Percentiles rank a stretch among this genome's conserved stretches.
phyloP scores from a whole-genome alignment of 768 basidiomycete genomes.

The Mycena chlorophos region DNA sequence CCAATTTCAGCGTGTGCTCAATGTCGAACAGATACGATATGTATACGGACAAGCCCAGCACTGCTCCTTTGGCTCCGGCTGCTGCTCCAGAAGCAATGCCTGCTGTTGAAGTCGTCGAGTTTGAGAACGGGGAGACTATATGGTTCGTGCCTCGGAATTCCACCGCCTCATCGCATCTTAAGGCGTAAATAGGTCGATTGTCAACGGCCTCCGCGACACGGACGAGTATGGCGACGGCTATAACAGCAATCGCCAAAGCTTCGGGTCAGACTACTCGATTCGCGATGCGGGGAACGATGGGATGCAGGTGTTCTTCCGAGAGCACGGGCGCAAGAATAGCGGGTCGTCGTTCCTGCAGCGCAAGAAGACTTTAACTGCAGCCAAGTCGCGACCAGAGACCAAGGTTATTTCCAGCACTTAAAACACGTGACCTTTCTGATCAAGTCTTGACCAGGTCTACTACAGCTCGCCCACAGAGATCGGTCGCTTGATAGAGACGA shows the following conservation, averaged over 20 bases:
- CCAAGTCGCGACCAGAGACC: constrained; percentile 73
- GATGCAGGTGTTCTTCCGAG: constrained; percentile 76
- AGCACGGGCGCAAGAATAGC: constrained; percentile 71
- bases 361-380: constrained; percentile 46
- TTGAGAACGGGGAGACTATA: constrained; percentile 86
- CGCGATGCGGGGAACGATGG: constrained; percentile 53
- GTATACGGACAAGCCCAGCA: constrained; percentile 58
- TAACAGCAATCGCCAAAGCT: constrained; percentile 67
- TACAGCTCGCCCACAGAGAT: constrained; percentile 77
- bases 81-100: constrained; percentile 50
- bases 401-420: constrained; percentile 55
- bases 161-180: constrained; percentile 12
- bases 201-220: constrained; percentile 79
- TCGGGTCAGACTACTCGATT: constrained; percentile 71
- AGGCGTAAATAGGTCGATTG: constrained; percentile 61
- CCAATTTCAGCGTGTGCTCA: constrained; percentile 23
- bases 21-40: constrained; percentile 66
- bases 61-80: constrained; percentile 35
- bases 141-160: constrained; percentile 56
- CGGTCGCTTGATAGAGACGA: constrained; percentile 77
- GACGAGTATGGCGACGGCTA: constrained; percentile 66
- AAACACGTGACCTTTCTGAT: constrained; percentile 30
- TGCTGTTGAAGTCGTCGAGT: constrained; percentile 76
- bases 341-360: constrained; percentile 60
- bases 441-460: constrained; percentile 53